Conservation (phyloP, 805 yeast genomes). For the Vanderwaltozyma verrucispora region DNA sequence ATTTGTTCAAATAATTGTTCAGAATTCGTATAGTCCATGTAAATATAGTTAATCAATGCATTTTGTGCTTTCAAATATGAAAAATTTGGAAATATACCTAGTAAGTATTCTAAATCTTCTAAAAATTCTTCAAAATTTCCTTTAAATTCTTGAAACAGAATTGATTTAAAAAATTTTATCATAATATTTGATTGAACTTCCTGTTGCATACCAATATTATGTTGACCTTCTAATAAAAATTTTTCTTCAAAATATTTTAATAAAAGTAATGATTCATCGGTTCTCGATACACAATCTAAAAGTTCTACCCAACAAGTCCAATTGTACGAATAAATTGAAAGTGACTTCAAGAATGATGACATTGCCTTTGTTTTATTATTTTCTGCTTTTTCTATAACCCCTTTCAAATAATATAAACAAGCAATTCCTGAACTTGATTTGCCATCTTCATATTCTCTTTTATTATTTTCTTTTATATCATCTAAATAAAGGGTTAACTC, state of each 20-base stretch:
- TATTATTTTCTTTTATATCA: not conserved
- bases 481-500: constrained; percentile 28
- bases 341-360: constrained; percentile 46
- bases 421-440: constrained; percentile 32
- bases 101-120: constrained; percentile 39
- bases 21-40: constrained; percentile 75
- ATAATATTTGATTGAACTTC: constrained; percentile 22
- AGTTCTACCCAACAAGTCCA: constrained; percentile 94
- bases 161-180: constrained; percentile 53
- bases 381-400: constrained; percentile 50
- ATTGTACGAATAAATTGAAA: constrained; percentile 65
- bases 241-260: constrained; percentile 30
- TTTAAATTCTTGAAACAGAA: constrained; percentile 66
- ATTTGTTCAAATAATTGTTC: constrained; percentile 72
- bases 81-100: constrained; percentile 57
- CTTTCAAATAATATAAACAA: constrained; percentile 61
- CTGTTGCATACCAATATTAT: constrained; percentile 9
- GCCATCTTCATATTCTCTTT: constrained; percentile 3
- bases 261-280: constrained; percentile 46
- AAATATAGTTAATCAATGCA: constrained; percentile 73
- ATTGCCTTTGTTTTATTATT: constrained; percentile 55
- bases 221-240: constrained; percentile 8
- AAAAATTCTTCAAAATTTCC: constrained; percentile 50
- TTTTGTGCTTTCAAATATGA: constrained; percentile 68
- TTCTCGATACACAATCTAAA: constrained; percentile 44